A percentile compares a stretch with the other conserved stretches of the same genome.
Conservation (phyloP, 331 rosid genomes). For the Phaseolus coccineus region DNA sequence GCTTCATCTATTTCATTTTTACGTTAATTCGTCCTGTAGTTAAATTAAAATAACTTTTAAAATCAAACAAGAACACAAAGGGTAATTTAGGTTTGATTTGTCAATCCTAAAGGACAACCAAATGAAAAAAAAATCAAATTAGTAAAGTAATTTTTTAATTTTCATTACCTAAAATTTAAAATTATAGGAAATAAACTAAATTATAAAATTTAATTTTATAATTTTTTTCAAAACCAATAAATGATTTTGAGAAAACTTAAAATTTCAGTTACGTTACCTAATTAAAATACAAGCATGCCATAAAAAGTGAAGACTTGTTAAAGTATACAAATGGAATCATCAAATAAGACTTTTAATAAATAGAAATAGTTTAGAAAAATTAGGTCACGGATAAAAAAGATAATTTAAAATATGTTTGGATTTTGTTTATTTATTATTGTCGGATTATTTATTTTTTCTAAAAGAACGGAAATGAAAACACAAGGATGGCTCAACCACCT, state of each 20-base stretch:
- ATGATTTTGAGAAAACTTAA: too few relatives aligned
- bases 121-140: background rate
- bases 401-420: constrained; percentile 7
- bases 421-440: background rate
- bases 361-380: background rate
- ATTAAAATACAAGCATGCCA: too few relatives aligned
- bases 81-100: background rate
- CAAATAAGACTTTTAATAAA: too few relatives aligned
- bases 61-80: background rate
- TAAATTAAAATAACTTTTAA: background rate
- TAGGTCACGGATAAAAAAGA: background rate
- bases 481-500: constrained; percentile 43
- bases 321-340: too few relatives aligned
- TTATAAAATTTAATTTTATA: too few relatives aligned
- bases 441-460: background rate
- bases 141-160: too few relatives aligned
- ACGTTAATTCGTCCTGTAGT: background rate
- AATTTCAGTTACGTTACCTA: too few relatives aligned
- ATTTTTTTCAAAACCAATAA: too few relatives aligned
- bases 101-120: background rate
- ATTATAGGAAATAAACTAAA: too few relatives aligned
- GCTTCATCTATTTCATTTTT: background rate
- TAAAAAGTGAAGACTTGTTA: too few relatives aligned
- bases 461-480: constrained; percentile 39
- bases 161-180: too few relatives aligned